Conservation (phyloP, 495 filamentous ascomycete species). For the Glarea lozoyensis region DNA sequence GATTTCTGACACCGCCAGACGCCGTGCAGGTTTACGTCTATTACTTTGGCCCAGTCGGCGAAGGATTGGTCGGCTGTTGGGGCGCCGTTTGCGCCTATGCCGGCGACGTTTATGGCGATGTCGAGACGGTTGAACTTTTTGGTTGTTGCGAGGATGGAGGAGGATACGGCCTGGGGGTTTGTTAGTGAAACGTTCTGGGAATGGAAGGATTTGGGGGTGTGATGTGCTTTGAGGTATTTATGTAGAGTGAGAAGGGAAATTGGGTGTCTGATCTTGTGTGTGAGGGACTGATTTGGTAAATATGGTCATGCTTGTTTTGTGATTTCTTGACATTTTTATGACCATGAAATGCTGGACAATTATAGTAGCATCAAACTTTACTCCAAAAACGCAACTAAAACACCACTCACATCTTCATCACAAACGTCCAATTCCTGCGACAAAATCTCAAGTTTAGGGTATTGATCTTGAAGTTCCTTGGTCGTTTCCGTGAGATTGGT, state of each 20-base stretch:
- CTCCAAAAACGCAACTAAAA: no score
- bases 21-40: conserved; percentile 37
- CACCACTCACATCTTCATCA: no score
- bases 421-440: conserved; percentile 25
- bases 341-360: no score
- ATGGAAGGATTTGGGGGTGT: no score
- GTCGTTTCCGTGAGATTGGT: conserved; percentile 15
- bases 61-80: conserved; percentile 28
- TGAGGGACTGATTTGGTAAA: no score
- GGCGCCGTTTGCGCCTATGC: conserved; percentile 53
- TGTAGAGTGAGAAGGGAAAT: no score
- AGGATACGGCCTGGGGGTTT: conserved; percentile 25
- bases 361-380: no score
- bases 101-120: conserved; percentile 61
- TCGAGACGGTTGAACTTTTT: conserved; percentile 46
- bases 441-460: conserved; percentile 23
- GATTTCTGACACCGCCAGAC: conserved; percentile 38
- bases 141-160: conserved; percentile 34
- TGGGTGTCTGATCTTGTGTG: no score
- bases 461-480: conserved; percentile 18
- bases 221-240: no score
- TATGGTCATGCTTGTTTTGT: no score
- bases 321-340: no score
- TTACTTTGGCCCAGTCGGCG: conserved; percentile 32
- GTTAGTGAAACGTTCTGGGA: no score